These are phyloP conservation scores for Serendipita sp. DNA, from an alignment of 1,284 basidiomycete species.

Conservation along the genomic window DNA sequence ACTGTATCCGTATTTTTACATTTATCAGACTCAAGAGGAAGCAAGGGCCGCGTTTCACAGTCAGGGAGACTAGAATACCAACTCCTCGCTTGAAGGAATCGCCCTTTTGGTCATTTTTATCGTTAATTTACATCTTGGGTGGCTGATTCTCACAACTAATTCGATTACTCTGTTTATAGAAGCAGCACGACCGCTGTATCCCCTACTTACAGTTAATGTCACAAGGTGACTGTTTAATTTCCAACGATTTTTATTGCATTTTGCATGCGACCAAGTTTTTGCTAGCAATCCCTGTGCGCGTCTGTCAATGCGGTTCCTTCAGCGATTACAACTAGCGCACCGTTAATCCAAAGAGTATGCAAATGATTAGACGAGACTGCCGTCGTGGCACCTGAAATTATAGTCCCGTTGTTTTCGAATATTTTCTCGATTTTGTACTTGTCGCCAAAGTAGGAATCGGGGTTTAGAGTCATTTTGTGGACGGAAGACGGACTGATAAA, in stretches of 20 bases:
- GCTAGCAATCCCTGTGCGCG: not conserved
- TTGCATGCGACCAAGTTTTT: not conserved
- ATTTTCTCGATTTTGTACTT: constrained; percentile 50
- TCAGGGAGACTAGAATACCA: no score
- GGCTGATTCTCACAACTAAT: no score
- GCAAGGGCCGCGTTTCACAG: no score
- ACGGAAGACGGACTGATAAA: constrained; percentile 31
- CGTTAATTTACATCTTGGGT: no score
- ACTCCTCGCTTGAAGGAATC: no score
- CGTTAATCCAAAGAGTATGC: constrained; percentile 39
- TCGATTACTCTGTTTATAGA: no score
- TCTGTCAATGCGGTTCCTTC: not conserved
- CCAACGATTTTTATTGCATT: not conserved
- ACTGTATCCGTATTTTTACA: not conserved
- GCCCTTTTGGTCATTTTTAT: no score
- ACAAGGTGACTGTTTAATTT: no score
- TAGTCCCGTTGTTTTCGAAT: constrained; percentile 48
- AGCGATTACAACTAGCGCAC: constrained; percentile 21
- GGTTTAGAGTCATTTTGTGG: constrained; percentile 39
- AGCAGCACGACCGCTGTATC: no score
- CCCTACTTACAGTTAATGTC: no score
- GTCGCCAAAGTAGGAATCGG: constrained; percentile 45
- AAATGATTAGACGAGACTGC: constrained; percentile 37
- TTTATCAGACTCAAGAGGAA: not conserved
- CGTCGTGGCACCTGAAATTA: constrained; percentile 39